phyloP scores from a whole-genome alignment of 1,284 basidiomycete genomes.

The Xerocomus nothofagi region DNA sequence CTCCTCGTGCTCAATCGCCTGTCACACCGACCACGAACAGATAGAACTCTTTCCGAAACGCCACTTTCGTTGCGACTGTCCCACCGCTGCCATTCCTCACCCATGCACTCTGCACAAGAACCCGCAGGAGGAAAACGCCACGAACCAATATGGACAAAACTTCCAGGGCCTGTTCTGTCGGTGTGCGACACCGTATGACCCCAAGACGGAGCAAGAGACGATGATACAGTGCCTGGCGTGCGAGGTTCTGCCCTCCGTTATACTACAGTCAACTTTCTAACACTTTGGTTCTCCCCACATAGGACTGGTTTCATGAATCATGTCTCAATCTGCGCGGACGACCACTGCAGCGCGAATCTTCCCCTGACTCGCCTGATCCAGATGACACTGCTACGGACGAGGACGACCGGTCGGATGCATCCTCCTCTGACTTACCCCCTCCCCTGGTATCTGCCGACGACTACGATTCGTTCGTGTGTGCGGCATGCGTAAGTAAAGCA shows the following conservation, averaged over 20 bases:
- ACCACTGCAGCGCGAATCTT: constrained; percentile 46
- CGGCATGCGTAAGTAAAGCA: constrained; percentile 56
- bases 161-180: constrained; percentile 69
- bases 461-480: constrained; percentile 74
- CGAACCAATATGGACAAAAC: constrained; percentile 70
- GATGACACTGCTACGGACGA: constrained; percentile 31
- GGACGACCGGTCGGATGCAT: constrained; percentile 58
- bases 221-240: constrained; percentile 84
- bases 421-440: constrained; percentile 62
- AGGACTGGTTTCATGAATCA: constrained; percentile 89
- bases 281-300: background rate
- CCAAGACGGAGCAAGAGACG: constrained; percentile 68
- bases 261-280: constrained; percentile 4
- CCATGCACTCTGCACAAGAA: constrained; percentile 59
- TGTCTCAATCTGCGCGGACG: constrained; percentile 74
- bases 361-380: constrained; percentile 38
- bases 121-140: constrained; percentile 52
- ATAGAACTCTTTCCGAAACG: constrained; percentile 83
- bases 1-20: constrained; percentile 78
- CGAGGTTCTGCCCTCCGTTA: constrained; percentile 53
- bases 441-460: constrained; percentile 61
- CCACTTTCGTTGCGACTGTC: constrained; percentile 78
- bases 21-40: constrained; percentile 80
- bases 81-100: constrained; percentile 59
- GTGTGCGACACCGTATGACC: constrained; percentile 67